Evolutionary conservation across 805 yeast species (phyloP).

Genomic region (Barnettozyma salicaria): DNA sequence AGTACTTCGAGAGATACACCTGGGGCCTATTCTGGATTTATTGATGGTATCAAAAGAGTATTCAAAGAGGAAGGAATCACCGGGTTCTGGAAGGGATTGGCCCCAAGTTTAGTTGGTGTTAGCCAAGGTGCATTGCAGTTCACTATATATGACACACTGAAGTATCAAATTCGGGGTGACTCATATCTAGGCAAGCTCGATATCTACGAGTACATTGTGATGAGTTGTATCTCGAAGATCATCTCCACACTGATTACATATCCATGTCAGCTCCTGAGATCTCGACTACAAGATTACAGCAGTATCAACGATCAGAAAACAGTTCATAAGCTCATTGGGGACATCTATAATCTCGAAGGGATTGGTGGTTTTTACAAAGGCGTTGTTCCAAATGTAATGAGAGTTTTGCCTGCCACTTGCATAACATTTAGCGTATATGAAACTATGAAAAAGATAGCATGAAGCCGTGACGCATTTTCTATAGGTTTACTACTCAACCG

Average conservation of each 20-base stretch:
- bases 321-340: constrained; percentile 29
- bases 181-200: constrained; percentile 29
- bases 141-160: constrained; percentile 75
- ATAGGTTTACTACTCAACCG: not conserved
- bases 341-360: constrained; percentile 48
- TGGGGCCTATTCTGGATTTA: constrained; percentile 52
- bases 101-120: constrained; percentile 75
- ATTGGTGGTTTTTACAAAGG: constrained; percentile 77
- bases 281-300: constrained; percentile 60
- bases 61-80: constrained; percentile 47
- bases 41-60: constrained; percentile 49
- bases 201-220: constrained; percentile 52
- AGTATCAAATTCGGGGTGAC: constrained; percentile 32
- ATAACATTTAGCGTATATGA: constrained; percentile 87
- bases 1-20: constrained; percentile 31
- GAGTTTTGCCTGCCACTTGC: constrained; percentile 92
- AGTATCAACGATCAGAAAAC: constrained; percentile 25
- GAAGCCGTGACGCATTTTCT: not conserved
- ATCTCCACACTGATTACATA: constrained; percentile 63
- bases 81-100: constrained; percentile 67
- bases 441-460: constrained; percentile 32
- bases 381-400: constrained; percentile 61
- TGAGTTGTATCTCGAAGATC: constrained; percentile 66
- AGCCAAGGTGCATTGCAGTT: constrained; percentile 88
- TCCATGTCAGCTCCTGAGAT: constrained; percentile 77